Evolutionary conservation across 768 basidiomycete species (phyloP).

Genomic region (Pleurotus sapidus): DNA sequence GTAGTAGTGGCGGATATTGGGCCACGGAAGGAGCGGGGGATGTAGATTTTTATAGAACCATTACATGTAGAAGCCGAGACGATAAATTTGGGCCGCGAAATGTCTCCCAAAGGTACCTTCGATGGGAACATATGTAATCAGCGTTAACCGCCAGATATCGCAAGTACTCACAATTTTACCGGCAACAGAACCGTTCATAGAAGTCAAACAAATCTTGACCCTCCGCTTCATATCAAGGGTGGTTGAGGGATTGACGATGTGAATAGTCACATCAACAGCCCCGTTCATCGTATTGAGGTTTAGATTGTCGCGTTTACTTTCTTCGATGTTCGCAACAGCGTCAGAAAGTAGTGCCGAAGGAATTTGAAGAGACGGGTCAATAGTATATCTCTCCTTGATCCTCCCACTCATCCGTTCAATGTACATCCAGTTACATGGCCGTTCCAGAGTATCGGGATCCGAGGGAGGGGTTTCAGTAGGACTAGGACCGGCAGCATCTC

Average conservation of each 20-base stretch:
- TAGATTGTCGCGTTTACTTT: constrained; percentile 25
- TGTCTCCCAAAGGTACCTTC: neutral
- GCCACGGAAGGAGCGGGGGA: constrained; percentile 41
- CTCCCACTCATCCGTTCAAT: constrained; percentile 17
- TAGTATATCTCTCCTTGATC: constrained; percentile 32
- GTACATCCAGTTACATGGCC: constrained; percentile 13
- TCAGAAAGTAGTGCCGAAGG: constrained; percentile 33
- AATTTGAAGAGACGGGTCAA: constrained; percentile 39
- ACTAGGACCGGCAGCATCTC: neutral
- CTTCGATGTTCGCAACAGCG: constrained; percentile 6
- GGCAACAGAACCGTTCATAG: constrained; percentile 20
- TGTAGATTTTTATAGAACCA: constrained; percentile 30
- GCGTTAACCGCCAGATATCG: too few species aligned
- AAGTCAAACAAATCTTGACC: constrained; percentile 27
- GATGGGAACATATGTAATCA: neutral
- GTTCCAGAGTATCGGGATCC: neutral
- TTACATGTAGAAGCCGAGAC: constrained; percentile 21
- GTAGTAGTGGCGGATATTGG: constrained; percentile 28
- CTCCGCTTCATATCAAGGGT: constrained; percentile 11
- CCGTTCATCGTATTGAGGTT: constrained; percentile 34
- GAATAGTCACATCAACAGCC: constrained; percentile 39
- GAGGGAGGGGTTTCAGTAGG: neutral
- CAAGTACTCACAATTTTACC: constrained; percentile 19
- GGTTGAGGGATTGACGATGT: constrained; percentile 21
- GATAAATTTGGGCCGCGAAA: constrained; percentile 12